Percentiles rank a stretch among this genome's conserved stretches.
These are phyloP conservation scores for Tricholoma bakamatsutake DNA, from an alignment of 768 basidiomycete species.

Conservation along the genomic window DNA sequence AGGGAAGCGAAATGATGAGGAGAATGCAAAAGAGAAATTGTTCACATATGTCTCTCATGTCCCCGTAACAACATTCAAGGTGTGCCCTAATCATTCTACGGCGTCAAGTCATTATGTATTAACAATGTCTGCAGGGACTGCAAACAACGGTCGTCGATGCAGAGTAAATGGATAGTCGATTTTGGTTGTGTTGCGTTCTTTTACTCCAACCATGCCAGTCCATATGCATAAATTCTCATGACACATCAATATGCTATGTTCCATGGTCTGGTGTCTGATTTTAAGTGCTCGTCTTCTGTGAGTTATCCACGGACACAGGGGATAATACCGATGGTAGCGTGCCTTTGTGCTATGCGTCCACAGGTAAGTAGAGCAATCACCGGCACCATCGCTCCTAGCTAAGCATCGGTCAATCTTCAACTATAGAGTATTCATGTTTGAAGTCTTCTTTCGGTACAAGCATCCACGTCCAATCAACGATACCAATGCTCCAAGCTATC, in stretches of 20 bases:
- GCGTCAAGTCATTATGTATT: neutral
- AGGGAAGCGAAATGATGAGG: constrained; percentile 99
- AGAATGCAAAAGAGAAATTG: constrained; percentile 97
- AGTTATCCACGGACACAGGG: too few relatives aligned
- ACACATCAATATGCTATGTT: constrained; percentile 5
- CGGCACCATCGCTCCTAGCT: too few relatives aligned
- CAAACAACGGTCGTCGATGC: constrained; percentile 80
- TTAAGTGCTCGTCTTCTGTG: too few relatives aligned
- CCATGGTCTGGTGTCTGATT: neutral
- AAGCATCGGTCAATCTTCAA: too few relatives aligned
- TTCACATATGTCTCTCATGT: constrained; percentile 88
- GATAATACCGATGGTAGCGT: too few relatives aligned
- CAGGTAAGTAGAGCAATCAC: too few relatives aligned
- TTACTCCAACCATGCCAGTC: neutral
- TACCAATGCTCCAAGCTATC: too few relatives aligned
- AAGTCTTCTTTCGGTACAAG: too few relatives aligned
- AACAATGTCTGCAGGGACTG: constrained; percentile 52
- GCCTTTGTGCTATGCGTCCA: too few relatives aligned
- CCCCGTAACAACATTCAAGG: constrained; percentile 80
- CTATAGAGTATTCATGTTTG: too few relatives aligned
- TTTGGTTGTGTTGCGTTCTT: neutral
- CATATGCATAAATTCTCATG: constrained; percentile 1
- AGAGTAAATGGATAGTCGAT: constrained; percentile 43
- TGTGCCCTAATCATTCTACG: constrained; percentile 24
- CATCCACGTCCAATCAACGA: too few relatives aligned